Evolutionary conservation across 106 monocot species (phyloP).

Genomic region (Platanthera zijinensis): DNA sequence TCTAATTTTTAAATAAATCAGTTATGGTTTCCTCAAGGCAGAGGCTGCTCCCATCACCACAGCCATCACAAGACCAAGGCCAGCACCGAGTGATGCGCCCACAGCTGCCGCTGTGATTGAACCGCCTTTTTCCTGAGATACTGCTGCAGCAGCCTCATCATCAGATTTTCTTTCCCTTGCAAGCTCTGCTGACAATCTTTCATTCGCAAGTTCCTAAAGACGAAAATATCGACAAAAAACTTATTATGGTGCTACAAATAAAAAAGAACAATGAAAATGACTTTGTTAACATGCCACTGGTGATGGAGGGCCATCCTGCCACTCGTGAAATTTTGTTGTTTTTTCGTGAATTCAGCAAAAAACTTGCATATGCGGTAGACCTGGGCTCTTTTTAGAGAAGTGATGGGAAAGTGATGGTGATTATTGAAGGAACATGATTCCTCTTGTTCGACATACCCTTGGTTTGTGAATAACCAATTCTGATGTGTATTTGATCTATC

Average conservation of each 20-base stretch:
- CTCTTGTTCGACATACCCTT: too few relatives aligned
- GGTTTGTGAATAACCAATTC: too few relatives aligned
- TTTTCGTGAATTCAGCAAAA: too few relatives aligned
- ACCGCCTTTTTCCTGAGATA: constrained; percentile 39
- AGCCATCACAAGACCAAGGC: constrained; percentile 80
- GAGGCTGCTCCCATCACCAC: constrained; percentile 94
- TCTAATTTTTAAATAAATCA: background rate
- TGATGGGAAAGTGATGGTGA: too few relatives aligned
- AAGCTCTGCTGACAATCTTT: constrained; percentile 46
- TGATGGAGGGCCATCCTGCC: too few relatives aligned
- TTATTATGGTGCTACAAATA: background rate
- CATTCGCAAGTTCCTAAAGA: constrained; percentile 59
- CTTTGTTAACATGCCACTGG: too few relatives aligned
- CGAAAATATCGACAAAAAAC: background rate
- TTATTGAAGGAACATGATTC: too few relatives aligned
- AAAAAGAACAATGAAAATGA: too few relatives aligned
- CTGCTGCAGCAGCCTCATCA: background rate
- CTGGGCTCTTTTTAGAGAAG: too few relatives aligned
- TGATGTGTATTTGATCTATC: too few relatives aligned
- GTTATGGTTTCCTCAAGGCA: constrained; percentile 77
- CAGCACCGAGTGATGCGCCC: constrained; percentile 81
- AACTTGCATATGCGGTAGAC: too few relatives aligned
- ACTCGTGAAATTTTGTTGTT: too few relatives aligned
- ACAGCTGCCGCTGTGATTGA: constrained; percentile 71
- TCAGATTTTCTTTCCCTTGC: constrained; percentile 20